Base-by-base conservation (phyloP, 208 protist genomes). In the Leishmania braziliensis region DNA sequence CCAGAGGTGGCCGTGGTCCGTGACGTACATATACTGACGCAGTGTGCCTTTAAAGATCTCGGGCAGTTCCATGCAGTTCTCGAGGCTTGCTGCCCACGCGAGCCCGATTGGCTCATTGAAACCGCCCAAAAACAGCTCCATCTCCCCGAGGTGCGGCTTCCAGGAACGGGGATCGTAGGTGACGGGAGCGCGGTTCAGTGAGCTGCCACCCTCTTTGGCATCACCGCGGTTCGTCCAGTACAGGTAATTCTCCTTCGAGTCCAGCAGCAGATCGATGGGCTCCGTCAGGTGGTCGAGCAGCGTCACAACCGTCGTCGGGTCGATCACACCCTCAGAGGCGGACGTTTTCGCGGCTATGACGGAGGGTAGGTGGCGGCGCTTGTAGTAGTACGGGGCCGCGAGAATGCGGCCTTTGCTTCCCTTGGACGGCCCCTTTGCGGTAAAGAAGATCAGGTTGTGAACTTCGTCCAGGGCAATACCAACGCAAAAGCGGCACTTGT, bases 151-250 rank as follows among this genome's bases (percentile, higher is more conserved):
- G 58, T 79, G 50, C 23, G 83, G 84, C 65, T 77, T 50, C 2
- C 79, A 69, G 50, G 46, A 72, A 36, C 69, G 76, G 65, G 36
- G 48, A 46, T 87, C 53, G 80, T 85, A 87, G 48, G 77, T 72
- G 58, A 88, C 26, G 23, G 65, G 20, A 23, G 84, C 78, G 36
- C 88, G 84, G 74, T 87, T 88, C 51, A 91, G 75, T 62, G 84
- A 84, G 81, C 86, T 88, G 60, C 88, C 88, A 68, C 88, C 88
- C 20, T 66, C 66, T 8, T 56, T 69, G 29, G 58, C 79, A 51
- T 88, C 84, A 39, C 88, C 88, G 56, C 88, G 88, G 71, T 88
- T 84, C 3, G 88, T 88, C 88, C 88, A 91, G 82, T 91, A 91
- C 43, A 91, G 88, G 39, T 75, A 82, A 68, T 68, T 51, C 43